Evolutionary conservation across 192 early-diverging fungal genomes (phyloP).

Genomic region (Haplosporangium gracile): DNA sequence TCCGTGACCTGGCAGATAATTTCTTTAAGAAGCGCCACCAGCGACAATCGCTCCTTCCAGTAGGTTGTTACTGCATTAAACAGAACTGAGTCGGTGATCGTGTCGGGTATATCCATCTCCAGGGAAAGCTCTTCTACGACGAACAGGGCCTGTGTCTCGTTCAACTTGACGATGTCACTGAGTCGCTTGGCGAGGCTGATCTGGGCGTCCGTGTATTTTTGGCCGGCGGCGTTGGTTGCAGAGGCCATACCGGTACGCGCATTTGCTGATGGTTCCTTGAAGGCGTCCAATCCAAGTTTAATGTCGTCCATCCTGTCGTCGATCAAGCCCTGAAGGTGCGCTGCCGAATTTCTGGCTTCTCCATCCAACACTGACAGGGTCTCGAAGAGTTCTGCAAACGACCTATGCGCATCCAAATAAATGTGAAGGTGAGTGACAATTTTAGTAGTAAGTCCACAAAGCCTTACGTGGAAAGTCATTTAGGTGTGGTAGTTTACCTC

Average conservation of each 20-base stretch:
- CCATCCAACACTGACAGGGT: constrained; percentile 27
- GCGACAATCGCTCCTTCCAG: constrained; percentile 41
- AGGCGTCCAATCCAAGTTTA: constrained; percentile 54
- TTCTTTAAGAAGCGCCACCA: constrained; percentile 28
- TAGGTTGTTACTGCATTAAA: constrained; percentile 21
- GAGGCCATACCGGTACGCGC: constrained; percentile 48
- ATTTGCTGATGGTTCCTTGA: constrained; percentile 42
- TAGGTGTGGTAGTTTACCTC: not conserved
- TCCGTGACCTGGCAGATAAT: constrained; percentile 20
- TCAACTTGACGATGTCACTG: constrained; percentile 53
- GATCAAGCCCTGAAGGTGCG: constrained; percentile 35
- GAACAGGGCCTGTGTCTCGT: constrained; percentile 56
- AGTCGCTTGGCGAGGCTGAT: constrained; percentile 56
- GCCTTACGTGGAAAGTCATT: not conserved
- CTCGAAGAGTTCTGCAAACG: constrained; percentile 21
- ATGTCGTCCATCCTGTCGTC: constrained; percentile 41
- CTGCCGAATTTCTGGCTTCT: constrained; percentile 17
- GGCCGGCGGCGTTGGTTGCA: constrained; percentile 35
- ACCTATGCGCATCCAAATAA: constrained; percentile 6
- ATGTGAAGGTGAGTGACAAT: not conserved
- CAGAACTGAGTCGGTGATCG: constrained; percentile 28
- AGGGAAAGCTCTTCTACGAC: constrained; percentile 23
- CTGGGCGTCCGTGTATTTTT: constrained; percentile 53
- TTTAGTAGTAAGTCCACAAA: too few species aligned
- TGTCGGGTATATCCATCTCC: constrained; percentile 26